phyloP scores from a whole-genome alignment of 2,329 filamentous ascomycete genomes.

The Beauveria pseudobassiana region DNA sequence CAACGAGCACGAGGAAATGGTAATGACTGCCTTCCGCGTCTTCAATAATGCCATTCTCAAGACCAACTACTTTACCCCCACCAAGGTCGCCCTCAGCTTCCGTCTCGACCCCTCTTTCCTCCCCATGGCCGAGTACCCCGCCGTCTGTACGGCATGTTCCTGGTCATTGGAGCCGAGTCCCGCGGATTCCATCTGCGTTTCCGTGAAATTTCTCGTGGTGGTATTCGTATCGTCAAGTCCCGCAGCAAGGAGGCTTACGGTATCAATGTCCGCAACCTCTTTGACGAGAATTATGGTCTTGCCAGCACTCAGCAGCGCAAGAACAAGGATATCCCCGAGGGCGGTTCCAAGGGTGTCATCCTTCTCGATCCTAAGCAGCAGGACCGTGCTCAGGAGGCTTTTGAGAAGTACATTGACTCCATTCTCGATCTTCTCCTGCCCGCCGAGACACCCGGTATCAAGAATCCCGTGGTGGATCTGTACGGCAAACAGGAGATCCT shows the following conservation, averaged over 20 bases:
- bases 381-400: conserved; percentile 83
- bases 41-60: conserved; percentile 94
- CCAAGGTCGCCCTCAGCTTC: conserved; percentile 97
- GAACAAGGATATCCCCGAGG: conserved; percentile 99
- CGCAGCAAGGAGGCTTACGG: conserved; percentile 91
- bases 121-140: conserved; percentile 89
- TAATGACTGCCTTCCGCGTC: conserved; percentile 91
- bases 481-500: conserved; percentile 94
- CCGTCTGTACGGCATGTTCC: conserved; percentile 94
- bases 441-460: conserved; percentile 89
- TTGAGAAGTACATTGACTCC: conserved; percentile 99
- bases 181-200: conserved; percentile 96
- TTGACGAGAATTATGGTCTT: conserved; percentile 97
- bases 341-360: conserved; percentile 95
- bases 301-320: conserved; percentile 98
- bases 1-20: conserved; percentile 96
- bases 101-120: conserved; percentile 84
- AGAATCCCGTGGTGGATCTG: conserved; percentile 94
- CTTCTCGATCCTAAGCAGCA: conserved; percentile 90
- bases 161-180: conserved; percentile 94
- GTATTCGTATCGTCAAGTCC: conserved; percentile 98
- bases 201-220: conserved; percentile 91
- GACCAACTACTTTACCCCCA: conserved; percentile 96
- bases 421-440: conserved; percentile 91
- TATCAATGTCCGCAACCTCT: conserved; percentile 93